Percentiles rank a stretch among this genome's conserved stretches.
Conservation (phyloP, 2,329 filamentous ascomycete species). For the Cryphonectria parasitica region DNA sequence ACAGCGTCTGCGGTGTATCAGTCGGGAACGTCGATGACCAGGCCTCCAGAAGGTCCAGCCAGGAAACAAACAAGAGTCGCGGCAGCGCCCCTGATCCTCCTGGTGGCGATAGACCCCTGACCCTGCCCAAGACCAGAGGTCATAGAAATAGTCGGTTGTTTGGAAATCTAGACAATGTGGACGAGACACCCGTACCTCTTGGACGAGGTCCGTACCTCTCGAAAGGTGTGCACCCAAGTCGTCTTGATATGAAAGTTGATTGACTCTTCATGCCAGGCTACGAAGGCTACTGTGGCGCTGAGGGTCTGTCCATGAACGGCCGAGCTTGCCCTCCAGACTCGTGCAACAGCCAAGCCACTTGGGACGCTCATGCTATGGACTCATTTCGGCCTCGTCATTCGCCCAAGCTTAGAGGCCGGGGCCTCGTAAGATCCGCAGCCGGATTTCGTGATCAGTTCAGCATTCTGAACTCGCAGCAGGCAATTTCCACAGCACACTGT, state of each 20-base stretch:
- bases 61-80: conserved; percentile 33
- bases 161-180: conserved; percentile 5
- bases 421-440: conserved; percentile 16
- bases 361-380: conserved; percentile 1
- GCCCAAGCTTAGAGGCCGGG: conserved; percentile 15
- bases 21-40: conserved; percentile 1
- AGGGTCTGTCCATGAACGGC: neutral
- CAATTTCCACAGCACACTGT: conserved; percentile 13
- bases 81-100: conserved; percentile 34
- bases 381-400: conserved; percentile 12
- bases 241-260: neutral
- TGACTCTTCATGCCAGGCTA: neutral
- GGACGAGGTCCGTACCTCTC: conserved; percentile 17
- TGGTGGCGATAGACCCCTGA: conserved; percentile 36
- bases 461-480: conserved; percentile 15
- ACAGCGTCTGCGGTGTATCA: conserved; percentile 29
- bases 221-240: conserved; percentile 5
- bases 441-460: conserved; percentile 24
- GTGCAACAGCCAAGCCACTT: neutral
- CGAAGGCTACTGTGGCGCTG: neutral
- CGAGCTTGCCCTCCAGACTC: conserved; percentile 5
- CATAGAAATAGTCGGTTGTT: conserved; percentile 22
- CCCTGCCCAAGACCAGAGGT: conserved; percentile 42
- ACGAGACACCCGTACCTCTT: conserved; percentile 18
- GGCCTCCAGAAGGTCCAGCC: conserved; percentile 30